Evolutionary conservation across 768 basidiomycete genomes (phyloP), one percentile per base, ranked within the genome.

Genomic region (Leccinum longicurvipes): DNA sequence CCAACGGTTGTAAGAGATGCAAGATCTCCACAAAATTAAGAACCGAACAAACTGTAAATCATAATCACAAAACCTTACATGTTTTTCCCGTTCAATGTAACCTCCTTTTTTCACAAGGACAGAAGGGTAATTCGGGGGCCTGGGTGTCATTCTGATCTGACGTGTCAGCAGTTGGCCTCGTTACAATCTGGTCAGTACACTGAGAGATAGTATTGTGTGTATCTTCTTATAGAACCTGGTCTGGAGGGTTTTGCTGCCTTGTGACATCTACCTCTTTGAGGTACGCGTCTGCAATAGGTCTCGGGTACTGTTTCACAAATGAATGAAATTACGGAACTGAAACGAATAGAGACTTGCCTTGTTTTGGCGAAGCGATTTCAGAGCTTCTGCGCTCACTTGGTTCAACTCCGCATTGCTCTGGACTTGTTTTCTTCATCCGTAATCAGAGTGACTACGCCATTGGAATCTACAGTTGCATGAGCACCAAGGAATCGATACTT

Each of bases 1-100:
- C 96, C 96, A 39, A 95, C 93, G 0, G 96, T 98, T 1, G 96
- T 98, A 19, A 98, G 73, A 3, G 96, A 96, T 4, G 86, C 85
- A 6, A 87, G 76, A 67, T 87, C 81, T 82, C 47, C 42, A 51
- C 9, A 46, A 32, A 31, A 41, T 23, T 62, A 14, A 24, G 77
- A 75, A 44, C 76, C 73, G 76, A 39, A 41, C 29, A 12, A 5
- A 10, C 4, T 11, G 15, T 7, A 25, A 17, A 31, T 15, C 21
- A 39, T 28, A 27, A 48, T 7, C 8, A 44, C 12, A 21, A 23
- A 7, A 31, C 71, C 86, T 45, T 64, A 91, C 91, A 98, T 1
- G 90, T 88, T 71, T 91, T 92, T 3, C 88, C 91, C 8, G 77
- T 72, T 91, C 95, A 98, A 63, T 91, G 73, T 42, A 98, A 68